Evolutionary conservation across 2,329 filamentous ascomycete genomes (phyloP).

Genomic region (Endoconidiophora polonica): DNA sequence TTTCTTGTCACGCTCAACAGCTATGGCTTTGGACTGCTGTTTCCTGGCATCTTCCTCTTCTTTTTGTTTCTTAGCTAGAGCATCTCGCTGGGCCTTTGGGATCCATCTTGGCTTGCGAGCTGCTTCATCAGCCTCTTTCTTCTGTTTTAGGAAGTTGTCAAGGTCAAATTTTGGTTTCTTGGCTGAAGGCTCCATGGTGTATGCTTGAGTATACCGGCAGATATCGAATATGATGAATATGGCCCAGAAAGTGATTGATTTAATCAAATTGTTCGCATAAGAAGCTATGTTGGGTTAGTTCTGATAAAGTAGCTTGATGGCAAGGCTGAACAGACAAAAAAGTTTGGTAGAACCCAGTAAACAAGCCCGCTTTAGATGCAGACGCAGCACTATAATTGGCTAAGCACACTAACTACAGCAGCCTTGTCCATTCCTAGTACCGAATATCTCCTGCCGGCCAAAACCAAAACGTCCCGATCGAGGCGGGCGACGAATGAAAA

Average conservation of each 20-base stretch:
- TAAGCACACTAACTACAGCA: too few relatives aligned
- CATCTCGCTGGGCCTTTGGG: conserved; percentile 67
- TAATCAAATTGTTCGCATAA: too few relatives aligned
- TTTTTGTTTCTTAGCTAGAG: conserved; percentile 63
- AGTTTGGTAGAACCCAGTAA: too few relatives aligned
- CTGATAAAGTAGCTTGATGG: neutral
- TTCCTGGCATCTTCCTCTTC: conserved; percentile 36
- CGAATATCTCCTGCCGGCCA: too few relatives aligned
- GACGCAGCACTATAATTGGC: too few relatives aligned
- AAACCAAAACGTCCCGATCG: too few relatives aligned
- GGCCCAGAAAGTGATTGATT: too few relatives aligned
- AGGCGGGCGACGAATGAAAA: too few relatives aligned
- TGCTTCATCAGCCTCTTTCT: conserved; percentile 70
- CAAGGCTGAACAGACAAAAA: conserved; percentile 5
- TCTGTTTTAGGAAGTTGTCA: conserved; percentile 70
- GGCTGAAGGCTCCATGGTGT: conserved; percentile 13
- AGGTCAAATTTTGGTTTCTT: conserved; percentile 49
- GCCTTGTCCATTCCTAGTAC: too few relatives aligned
- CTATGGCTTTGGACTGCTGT: conserved; percentile 7
- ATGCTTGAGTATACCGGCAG: neutral
- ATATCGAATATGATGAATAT: too few relatives aligned
- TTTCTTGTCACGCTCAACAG: conserved; percentile 11
- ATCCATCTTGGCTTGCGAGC: conserved; percentile 80
- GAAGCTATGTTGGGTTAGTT: neutral
- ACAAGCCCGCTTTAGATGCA: too few relatives aligned